Evolutionary conservation across 2,329 filamentous ascomycete genomes (phyloP), one percentile per base, ranked within the genome.

Genomic region (Mollisia scopiformis): DNA sequence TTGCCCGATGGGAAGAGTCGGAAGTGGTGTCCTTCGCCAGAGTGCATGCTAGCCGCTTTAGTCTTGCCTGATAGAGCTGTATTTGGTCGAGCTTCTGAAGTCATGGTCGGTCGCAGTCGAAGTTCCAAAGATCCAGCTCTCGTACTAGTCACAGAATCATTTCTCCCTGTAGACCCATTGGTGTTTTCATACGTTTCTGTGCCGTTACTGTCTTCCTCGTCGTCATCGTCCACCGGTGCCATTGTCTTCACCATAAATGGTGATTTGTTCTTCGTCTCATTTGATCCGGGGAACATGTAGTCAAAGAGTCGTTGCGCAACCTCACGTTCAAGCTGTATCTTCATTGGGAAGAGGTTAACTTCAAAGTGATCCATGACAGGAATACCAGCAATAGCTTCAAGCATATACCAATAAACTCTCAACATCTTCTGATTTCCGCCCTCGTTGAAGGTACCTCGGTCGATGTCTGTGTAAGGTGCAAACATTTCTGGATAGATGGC

Each of bases 311-410:
- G 92, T 78, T 96, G 94, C 47, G 93, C 94, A 52, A 97, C 88
- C 69, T 98, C 93, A 35, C 88, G 89, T 76, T 99, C 95, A 35
- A 99, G 82, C 74, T 99, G 95, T 23, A 99, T 88, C 75, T 93
- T 96, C 74, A 99, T 85, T 0, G 95, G 96, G 74, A 96, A 93
- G 21, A 99, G 79, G 58, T 93, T 92, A 58, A 99, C 91, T 75
- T 98, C 93, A 71, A 99, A 99, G 70, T 96, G 91, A 69, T 98
- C 94, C 82, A 99, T 92, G 31, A 99, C 93, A 0, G 94, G 92
- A 63, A 99, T 99, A 52, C 95, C 95, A 37, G 94, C 95, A 74
- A 99, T 97, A 7, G 95, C 93, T 77, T 99, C 95, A 4, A 99
- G 83, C 92, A 97, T 97, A 73, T 97, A 88, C 92, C 96, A 99